Evolutionary conservation across 129 eudicot species (phyloP), one percentile per base, ranked within the genome.

Genomic region (sunflower (Helianthus annuus)): DNA sequence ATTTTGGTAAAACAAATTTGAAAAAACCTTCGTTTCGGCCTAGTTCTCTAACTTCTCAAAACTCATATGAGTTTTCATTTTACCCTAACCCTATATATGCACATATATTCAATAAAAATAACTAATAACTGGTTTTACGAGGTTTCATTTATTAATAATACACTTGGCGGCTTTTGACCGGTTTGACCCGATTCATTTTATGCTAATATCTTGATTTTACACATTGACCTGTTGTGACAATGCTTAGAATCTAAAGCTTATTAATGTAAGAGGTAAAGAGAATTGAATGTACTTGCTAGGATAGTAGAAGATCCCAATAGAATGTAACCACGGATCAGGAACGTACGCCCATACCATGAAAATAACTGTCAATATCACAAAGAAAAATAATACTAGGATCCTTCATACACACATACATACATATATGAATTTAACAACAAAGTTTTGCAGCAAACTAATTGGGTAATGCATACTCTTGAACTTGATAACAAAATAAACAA

Each of bases 251-350:
- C 49, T 52, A 72, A 46, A 54, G 72, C 66, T 27, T 24, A 53
- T 10, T 7, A 29, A 59, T 29, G 24, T 63, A 76, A 6, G 32
- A 67, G 14, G 4, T 51, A 5, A 57, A 54, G 8, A 49, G 59
- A 34, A 56, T 13, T 12, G 7, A 0, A 76, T 84, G 51, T n/a
- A 90, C 96, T 92, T 90, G 93, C 94, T 95, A 77, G 97, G 97
- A 79, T 90, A 88, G 83, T 95, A 90, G 76, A 61, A 90, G 74
- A 90, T 90, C 48, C 99, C 96, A 70, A 88, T 72, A 65, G 89
- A 82, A 73, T 88, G 99, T 80, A 95, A 80, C 91, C 97, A 95
- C 11, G 69, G 71, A 69, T 95, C 99, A 5, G 99, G 97, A 81
- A 90, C 75, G 66, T 88, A 95, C 36, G 96, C 97, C 99, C 99